Evolutionary conservation across 345 rosid species (phyloP).

Genomic region (Pelargonium nanum): DNA sequence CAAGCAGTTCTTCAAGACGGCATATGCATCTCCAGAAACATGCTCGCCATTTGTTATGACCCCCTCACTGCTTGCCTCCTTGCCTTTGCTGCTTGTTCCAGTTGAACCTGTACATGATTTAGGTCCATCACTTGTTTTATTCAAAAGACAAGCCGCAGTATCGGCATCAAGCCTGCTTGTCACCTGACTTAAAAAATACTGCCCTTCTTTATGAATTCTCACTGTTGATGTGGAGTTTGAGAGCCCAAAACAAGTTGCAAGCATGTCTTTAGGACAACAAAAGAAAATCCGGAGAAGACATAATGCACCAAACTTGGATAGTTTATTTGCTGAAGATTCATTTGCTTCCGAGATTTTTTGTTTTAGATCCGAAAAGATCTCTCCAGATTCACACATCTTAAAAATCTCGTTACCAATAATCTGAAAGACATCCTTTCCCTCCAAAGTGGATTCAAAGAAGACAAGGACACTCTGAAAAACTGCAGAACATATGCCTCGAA

Average conservation of each 20-base stretch:
- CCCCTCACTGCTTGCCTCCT: constrained; percentile 21
- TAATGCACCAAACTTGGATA: constrained; percentile 48
- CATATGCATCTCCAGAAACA: constrained; percentile 25
- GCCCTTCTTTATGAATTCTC: constrained; percentile 39
- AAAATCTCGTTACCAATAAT: constrained; percentile 42
- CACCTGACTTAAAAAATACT: constrained; percentile 52
- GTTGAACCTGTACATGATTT: constrained; percentile 26
- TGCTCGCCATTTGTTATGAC: constrained; percentile 18
- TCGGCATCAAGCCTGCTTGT: constrained; percentile 32
- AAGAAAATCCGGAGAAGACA: constrained; percentile 55
- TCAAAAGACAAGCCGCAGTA: constrained; percentile 17
- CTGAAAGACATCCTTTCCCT: constrained; percentile 41
- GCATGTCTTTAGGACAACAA: constrained; percentile 51
- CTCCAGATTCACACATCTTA: constrained; percentile 42
- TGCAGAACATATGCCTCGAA: constrained; percentile 48
- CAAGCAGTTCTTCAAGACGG: constrained; percentile 40
- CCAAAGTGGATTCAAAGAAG: constrained; percentile 52
- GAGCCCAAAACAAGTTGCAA: constrained; percentile 72
- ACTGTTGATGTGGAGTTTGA: constrained; percentile 39
- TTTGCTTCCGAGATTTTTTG: constrained; percentile 46
- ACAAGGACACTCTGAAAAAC: constrained; percentile 64
- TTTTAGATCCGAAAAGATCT: constrained; percentile 47
- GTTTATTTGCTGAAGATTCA: constrained; percentile 39
- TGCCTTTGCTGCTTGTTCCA: constrained; percentile 23
- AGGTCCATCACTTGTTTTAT: constrained; percentile 24